Base-by-base conservation (phyloP, 2,329 filamentous ascomycete species). In the Penicillium sumatraense region DNA sequence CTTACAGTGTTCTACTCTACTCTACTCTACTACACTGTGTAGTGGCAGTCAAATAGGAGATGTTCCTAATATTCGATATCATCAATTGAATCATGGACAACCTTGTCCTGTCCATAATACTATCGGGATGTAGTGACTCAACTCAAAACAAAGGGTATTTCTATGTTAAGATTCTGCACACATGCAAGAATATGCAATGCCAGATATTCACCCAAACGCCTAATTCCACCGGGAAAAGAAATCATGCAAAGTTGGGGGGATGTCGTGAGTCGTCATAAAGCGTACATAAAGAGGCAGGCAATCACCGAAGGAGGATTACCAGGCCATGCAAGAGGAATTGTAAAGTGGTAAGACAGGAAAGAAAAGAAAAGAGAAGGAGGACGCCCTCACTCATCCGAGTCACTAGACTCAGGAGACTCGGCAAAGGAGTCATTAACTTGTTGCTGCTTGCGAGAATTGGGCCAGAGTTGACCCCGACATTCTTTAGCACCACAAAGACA, bases 391-490 rank as follows among this genome's bases (percentile, higher is more conserved):
- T 44, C 40, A 5, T 44, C 40, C 9, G 40, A 44, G 13, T 6
- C 11, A 10, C 40, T 44, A 3, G 33, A 16, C 2, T 10, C 14
- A 18, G 14, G 14, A 27, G 23, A 36, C 9, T 13, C 7, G 23
- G 16, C 40, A 27, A 8, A 13, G 9, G 40, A 16, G 23, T 5
- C 5, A 16, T 23, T n/a, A 6, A 16, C 8, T 1, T 60, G 67
- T 5, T 68, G 67, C 53, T 75, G 74, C 55, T 76, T 76, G 13
- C 72, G 66, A 21, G 69, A 63, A 51, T 72, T 75, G 0, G 72
- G 71, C 75, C 78, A 80, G 3, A 81, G 61, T 20, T 77, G 74
- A 1, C 75, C 72, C 11, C 78, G 74, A 56, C 78, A 81, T 11
- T 74, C 73, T 5, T 49, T 41, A 47, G 75, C 76, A 0, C 77